These are phyloP conservation scores for Calamus simplicifolius DNA, from an alignment of 176 grass and related monocot species.

Conservation along the genomic window DNA sequence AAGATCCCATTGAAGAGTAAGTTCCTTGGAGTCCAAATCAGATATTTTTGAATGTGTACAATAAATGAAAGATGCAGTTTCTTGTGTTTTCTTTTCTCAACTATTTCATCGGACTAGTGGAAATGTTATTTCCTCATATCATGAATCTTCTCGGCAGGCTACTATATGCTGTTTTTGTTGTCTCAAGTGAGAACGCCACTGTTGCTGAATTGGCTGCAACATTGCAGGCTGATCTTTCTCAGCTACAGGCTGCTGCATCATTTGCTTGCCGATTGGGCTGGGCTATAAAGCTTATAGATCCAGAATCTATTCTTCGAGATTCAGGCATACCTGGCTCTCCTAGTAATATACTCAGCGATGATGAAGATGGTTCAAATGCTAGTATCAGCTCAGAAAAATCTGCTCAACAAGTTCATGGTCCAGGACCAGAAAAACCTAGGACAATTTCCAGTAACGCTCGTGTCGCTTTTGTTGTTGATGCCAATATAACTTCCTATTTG, in stretches of 20 bases:
- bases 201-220: slow-evolving; percentile 94
- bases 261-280: slow-evolving; percentile 90
- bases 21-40: slow-evolving; percentile 9
- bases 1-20: slow-evolving; percentile 99
- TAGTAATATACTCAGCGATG: slow-evolving; percentile 81
- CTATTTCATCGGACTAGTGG: no score
- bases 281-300: slow-evolving; percentile 82
- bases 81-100: neutral
- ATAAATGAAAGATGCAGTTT: neutral
- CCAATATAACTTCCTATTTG: slow-evolving; percentile 95
- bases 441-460: slow-evolving; percentile 57
- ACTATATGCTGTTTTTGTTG: slow-evolving; percentile 97
- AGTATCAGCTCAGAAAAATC: slow-evolving; percentile 85
- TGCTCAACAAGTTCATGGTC: slow-evolving; percentile 33
- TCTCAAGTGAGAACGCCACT: slow-evolving; percentile 89
- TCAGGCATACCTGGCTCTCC: slow-evolving; percentile 30
- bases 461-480: slow-evolving; percentile 96
- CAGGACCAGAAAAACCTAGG: slow-evolving; percentile 49
- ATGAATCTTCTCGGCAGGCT: slow-evolving; percentile 38
- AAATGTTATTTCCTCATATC: slow-evolving; percentile 16
- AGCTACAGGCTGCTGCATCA: slow-evolving; percentile 86
- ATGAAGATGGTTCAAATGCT: slow-evolving; percentile 87
- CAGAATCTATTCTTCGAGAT: slow-evolving; percentile 55
- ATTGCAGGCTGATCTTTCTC: slow-evolving; percentile 79
- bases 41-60: neutral